Evolutionary conservation across 2,329 filamentous ascomycete species (phyloP).

Genomic region (Cryphonectria japonica): DNA sequence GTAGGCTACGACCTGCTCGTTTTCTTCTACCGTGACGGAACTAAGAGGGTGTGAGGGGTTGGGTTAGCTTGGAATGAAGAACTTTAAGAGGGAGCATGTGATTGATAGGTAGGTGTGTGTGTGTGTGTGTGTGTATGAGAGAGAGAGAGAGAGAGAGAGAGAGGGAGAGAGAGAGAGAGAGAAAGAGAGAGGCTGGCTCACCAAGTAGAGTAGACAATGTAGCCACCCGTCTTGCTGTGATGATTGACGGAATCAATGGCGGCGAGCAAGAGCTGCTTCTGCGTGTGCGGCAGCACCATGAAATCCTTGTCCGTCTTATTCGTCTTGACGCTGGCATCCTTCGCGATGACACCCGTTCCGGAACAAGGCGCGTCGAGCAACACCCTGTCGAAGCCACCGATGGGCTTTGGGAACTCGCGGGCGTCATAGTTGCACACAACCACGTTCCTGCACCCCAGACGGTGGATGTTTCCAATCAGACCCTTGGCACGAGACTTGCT

Average conservation of each 20-base stretch:
- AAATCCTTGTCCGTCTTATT: slow-evolving; percentile 98
- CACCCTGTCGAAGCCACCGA: slow-evolving; percentile 95
- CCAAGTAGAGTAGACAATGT: slow-evolving; percentile 96
- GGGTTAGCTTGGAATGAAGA: slow-evolving; percentile 21
- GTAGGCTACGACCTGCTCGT: slow-evolving; percentile 93
- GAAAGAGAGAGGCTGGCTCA: slow-evolving; percentile 62
- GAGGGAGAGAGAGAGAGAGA: background rate
- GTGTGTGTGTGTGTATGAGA: background rate
- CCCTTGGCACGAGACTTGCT: slow-evolving; percentile 93
- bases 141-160: background rate
- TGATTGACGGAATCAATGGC: slow-evolving; percentile 97
- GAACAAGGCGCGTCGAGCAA: slow-evolving; percentile 94
- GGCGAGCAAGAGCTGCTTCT: slow-evolving; percentile 90
- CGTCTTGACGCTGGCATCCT: slow-evolving; percentile 95
- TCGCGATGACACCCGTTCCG: slow-evolving; percentile 95
- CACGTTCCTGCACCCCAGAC: slow-evolving; percentile 89
- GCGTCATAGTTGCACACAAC: slow-evolving; percentile 97
- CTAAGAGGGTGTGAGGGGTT: background rate
- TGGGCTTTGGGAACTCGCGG: slow-evolving; percentile 88
- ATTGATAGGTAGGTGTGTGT: background rate
- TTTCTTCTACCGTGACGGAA: slow-evolving; percentile 40
- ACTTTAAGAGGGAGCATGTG: slow-evolving; percentile 27
- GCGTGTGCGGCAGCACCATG: slow-evolving; percentile 86
- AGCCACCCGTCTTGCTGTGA: slow-evolving; percentile 87
- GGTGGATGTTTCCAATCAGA: slow-evolving; percentile 97